These are phyloP conservation scores for Aspergillus ochraceus DNA, from an alignment of 2,329 filamentous ascomycete genomes.

Conservation along the genomic window DNA sequence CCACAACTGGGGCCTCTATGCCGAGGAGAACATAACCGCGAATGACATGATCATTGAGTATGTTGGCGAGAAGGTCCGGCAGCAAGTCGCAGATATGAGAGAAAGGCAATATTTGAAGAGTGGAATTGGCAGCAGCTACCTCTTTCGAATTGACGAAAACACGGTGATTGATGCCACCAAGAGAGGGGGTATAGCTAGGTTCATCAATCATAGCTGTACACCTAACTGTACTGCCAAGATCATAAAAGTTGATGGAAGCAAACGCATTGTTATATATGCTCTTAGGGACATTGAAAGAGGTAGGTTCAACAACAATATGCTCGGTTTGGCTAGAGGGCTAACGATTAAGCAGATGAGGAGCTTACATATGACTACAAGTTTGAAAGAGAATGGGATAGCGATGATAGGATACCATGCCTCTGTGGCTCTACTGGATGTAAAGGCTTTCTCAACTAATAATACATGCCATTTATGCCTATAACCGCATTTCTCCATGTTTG, in stretches of 20 bases:
- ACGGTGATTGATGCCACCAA: conserved; percentile 98
- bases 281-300: conserved; percentile 91
- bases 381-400: conserved; percentile 90
- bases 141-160: conserved; percentile 97
- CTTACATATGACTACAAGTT: conserved; percentile 99
- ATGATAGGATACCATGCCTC: conserved; percentile 94
- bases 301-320: conserved; percentile 54
- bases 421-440: conserved; percentile 96
- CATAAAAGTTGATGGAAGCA: conserved; percentile 97
- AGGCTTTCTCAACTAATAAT: conserved; percentile 87
- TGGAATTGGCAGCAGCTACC: conserved; percentile 93
- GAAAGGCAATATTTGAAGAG: conserved; percentile 92
- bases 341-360: conserved; percentile 74
- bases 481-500: neutral
- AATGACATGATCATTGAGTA: conserved; percentile 99
- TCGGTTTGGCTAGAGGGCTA: conserved; percentile 4
- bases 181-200: conserved; percentile 94
- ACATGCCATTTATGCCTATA: neutral
- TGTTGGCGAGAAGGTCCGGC: conserved; percentile 93
- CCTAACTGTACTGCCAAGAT: conserved; percentile 99
- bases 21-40: conserved; percentile 93
- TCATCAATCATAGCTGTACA: conserved; percentile 97
- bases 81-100: conserved; percentile 95
- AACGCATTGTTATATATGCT: conserved; percentile 98
- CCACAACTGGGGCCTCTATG: conserved; percentile 97